These are phyloP conservation scores for Fraxinus cuspidata DNA, from an alignment of 257 asterid genomes.

Conservation along the genomic window DNA sequence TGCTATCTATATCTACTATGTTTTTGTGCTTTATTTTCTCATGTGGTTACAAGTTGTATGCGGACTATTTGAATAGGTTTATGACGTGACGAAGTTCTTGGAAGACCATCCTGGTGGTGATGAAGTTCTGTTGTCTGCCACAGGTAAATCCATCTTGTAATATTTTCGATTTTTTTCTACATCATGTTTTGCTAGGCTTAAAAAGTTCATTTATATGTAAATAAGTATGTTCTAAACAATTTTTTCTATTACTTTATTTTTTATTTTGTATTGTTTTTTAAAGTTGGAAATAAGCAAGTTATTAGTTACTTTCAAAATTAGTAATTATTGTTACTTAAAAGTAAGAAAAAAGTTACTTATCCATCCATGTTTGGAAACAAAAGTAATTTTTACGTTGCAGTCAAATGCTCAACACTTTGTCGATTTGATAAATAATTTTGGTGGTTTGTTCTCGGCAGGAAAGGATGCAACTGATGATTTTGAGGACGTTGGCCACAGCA, in stretches of 20 bases:
- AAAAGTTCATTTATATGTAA: not conserved
- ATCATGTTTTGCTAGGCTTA: not conserved
- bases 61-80: slow-evolving; percentile 49
- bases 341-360: not conserved
- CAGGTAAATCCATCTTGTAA: slow-evolving; percentile 44
- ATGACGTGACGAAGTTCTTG: slow-evolving; percentile 80
- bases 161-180: not conserved
- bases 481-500: slow-evolving; percentile 89
- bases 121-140: slow-evolving; percentile 76
- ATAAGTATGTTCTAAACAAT: not conserved
- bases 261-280: too few relatives aligned
- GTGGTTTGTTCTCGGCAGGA: slow-evolving; percentile 39
- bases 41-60: not conserved
- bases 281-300: not conserved
- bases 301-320: not conserved
- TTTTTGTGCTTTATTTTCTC: slow-evolving; percentile 4
- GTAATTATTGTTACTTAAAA: not conserved
- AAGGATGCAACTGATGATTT: slow-evolving; percentile 87
- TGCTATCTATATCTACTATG: not conserved
- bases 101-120: slow-evolving; percentile 98
- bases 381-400: not conserved
- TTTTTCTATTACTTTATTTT: too few relatives aligned
- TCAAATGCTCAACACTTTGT: not conserved
- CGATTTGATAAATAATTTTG: not conserved
- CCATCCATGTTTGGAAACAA: not conserved